These are phyloP conservation scores for Neurospora discreta DNA, from an alignment of 495 filamentous ascomycete species.

Conservation along the genomic window DNA sequence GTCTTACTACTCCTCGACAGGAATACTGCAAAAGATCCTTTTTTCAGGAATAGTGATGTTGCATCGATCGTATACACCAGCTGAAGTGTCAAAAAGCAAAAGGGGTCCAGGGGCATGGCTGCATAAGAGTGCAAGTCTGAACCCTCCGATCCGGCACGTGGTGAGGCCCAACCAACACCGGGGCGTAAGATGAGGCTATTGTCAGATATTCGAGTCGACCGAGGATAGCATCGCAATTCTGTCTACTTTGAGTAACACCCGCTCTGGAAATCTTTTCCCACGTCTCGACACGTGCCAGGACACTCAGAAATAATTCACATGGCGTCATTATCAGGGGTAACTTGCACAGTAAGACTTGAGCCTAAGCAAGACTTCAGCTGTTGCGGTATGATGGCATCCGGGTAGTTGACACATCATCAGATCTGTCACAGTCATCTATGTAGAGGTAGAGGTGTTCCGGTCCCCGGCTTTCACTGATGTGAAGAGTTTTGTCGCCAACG, in stretches of 20 bases:
- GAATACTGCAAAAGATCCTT: background rate
- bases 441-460: background rate
- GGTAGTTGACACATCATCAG: background rate
- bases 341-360: background rate
- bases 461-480: background rate
- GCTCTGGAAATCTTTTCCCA: background rate
- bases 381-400: background rate
- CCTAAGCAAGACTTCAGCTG: background rate
- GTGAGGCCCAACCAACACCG: background rate
- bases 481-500: background rate
- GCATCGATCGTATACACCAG: background rate
- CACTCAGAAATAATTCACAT: background rate
- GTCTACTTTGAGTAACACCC: background rate
- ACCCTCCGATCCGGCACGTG: background rate
- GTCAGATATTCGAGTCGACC: background rate
- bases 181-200: background rate
- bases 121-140: background rate
- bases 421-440: background rate
- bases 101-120: background rate
- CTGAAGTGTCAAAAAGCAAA: background rate
- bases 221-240: background rate
- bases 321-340: background rate
- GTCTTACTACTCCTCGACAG: background rate
- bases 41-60: background rate
- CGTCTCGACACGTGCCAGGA: background rate